Base-by-base conservation (phyloP, 139 green algal species). In the Tetraselmis chui region DNA sequence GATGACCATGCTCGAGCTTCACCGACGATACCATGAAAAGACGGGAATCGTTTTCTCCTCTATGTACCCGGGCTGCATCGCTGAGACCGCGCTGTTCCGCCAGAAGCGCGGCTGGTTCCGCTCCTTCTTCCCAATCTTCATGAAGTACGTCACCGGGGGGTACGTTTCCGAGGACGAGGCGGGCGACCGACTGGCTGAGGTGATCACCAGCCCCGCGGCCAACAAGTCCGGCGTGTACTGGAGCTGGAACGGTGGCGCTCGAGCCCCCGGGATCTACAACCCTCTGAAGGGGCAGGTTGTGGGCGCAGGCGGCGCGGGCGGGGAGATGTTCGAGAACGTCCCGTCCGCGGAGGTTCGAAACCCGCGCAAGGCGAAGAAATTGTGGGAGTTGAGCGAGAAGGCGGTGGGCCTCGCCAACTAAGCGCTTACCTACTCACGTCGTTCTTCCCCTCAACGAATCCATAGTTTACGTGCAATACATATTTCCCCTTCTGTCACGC, bases 11-110 rank as follows among this genome's bases (percentile, higher is more conserved):
- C 89, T 91, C 31, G 92, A 98, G 91, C 79, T 98, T 82, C 88
- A 97, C 92, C 80, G 84, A 2, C 92, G 95, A 59, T 95, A 89
- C 78, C 87, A 94, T 82, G 89, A 94, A 11, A 83, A 83, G 22
- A 96, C 90, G 28, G 93, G 94, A 32, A 82, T 98, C 28, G 92
- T 87, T 26, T 98, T 98, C 77, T 81, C 88, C 23, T 95, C 92
- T 27, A 90, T 98, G 59, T 98, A 98, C 92, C 95, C 95, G 2
- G 95, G 95, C 67, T 98, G 95, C 92, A 98, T 98, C 75, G 95
- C 95, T 0, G 93, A 97, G 85, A 98, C 95, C 0, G 91, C 89
- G 1, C 93, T 98, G 59, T 98, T 98, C 93, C 91, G 95, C 79
- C 90, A 95, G 84, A 93, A 98, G 87, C 84, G 85, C 74, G 29